phyloP scores from a whole-genome alignment of 1,284 basidiomycete species.

The Cutaneotrichosporon dermatis region DNA sequence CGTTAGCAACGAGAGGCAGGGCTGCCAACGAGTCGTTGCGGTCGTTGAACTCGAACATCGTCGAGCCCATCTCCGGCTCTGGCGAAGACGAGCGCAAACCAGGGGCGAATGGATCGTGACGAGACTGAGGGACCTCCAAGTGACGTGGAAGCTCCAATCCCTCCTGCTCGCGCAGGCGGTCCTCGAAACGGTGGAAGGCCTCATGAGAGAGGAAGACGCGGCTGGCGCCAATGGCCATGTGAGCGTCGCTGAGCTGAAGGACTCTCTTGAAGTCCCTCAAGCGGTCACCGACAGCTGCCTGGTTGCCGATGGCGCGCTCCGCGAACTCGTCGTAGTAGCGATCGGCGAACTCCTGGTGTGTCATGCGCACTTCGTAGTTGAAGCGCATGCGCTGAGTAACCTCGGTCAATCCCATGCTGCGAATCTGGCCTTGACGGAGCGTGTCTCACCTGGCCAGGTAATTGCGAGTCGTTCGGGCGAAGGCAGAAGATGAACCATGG shows the following conservation, averaged over 20 bases:
- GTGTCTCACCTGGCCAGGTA: constrained; percentile 91
- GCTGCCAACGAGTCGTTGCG: constrained; percentile 50
- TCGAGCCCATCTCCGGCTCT: constrained; percentile 9
- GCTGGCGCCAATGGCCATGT: constrained; percentile 72
- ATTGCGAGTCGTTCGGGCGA: constrained; percentile 89
- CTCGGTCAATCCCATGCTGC: constrained; percentile 73
- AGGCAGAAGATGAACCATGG: constrained; percentile 89
- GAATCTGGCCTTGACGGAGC: constrained; percentile 89
- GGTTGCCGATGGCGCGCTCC: constrained; percentile 43
- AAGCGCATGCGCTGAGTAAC: constrained; percentile 65
- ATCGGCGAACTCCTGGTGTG: constrained; percentile 79
- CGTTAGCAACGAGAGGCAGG: constrained; percentile 66
- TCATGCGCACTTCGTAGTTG: constrained; percentile 76
- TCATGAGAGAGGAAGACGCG: constrained; percentile 87
- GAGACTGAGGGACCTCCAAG: neutral
- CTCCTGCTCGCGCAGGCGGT: constrained; percentile 74
- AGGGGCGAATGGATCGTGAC: constrained; percentile 55
- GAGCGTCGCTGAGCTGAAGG: constrained; percentile 63
- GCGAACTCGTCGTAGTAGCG: constrained; percentile 63
- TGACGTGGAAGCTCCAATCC: constrained; percentile 62
- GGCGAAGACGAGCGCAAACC: constrained; percentile 54
- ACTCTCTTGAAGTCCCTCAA: constrained; percentile 55
- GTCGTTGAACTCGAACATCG: constrained; percentile 24
- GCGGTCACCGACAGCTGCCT: constrained; percentile 46
- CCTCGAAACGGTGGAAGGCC: constrained; percentile 86